Base-by-base conservation (phyloP, 2,329 filamentous ascomycete species). In the Mariannaea elegans region DNA sequence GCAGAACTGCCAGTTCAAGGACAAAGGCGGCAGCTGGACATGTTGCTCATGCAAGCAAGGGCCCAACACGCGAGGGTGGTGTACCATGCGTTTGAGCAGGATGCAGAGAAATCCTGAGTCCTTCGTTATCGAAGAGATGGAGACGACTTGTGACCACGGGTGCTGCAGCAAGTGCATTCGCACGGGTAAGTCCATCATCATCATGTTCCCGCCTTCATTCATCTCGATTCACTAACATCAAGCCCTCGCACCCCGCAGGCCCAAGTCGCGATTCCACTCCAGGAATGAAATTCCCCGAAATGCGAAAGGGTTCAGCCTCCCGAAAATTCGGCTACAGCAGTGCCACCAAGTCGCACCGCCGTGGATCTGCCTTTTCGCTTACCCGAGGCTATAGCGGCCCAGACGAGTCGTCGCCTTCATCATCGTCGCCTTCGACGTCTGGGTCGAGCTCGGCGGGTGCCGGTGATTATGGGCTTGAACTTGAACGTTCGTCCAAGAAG, bases 1-100 rank as follows among this genome's bases (percentile, higher is more conserved):
- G 18, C 75, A 78, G 61, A 80, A 82, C 66, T 87, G 84, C 68
- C 76, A 80, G 63, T 86, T 81, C 71, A 78, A 78, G 55, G 76
- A 77, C 46, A 77, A 83, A 32, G 81, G 78, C 36, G 79, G 82
- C 16, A 77, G 72, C 27, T 86, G 84, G 84, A 79, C 75, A n/a
- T 87, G 84, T 64, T 87, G 84, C 70, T 67, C 76, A 31, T 87
- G 84, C 65, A 74, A 78, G 3, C 76, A 81, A 36, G 82, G 81
- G 0, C 81, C 82, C 16, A 86, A 87, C 66, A 78, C 72, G 2
- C 75, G 78, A 59, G 84, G 83, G 7, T 86, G 83, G 83, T 87
- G 84, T 68, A 77, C 75, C 9, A 78, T 77, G 62, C 71, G 74
- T 12, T 72, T 69, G 34, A 66, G 64, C 27, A 72, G 71, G 36